phyloP scores from a whole-genome alignment of 2,329 filamentous ascomycete species.

The Diplodia seriata region DNA sequence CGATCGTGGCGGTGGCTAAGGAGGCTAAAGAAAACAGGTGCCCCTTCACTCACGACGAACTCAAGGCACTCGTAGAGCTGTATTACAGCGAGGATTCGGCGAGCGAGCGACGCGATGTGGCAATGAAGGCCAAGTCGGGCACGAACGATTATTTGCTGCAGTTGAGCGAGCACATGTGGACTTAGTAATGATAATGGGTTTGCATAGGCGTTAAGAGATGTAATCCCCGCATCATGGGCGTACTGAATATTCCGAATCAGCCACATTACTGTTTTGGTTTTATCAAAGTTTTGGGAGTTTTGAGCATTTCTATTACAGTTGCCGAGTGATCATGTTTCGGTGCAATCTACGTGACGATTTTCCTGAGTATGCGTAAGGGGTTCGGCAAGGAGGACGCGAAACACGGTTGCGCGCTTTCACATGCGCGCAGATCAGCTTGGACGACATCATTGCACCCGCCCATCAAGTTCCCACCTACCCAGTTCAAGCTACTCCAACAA shows the following conservation, averaged over 20 bases:
- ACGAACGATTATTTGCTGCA: slow-evolving; percentile 74
- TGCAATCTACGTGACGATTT: not conserved
- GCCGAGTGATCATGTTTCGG: not conserved
- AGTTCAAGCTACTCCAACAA: not conserved
- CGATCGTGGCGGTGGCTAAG: slow-evolving; percentile 68
- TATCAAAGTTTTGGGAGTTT: not conserved
- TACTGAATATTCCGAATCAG: slow-evolving; percentile 4
- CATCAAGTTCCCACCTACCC: not conserved
- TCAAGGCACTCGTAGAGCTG: slow-evolving; percentile 53
- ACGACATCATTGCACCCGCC: slow-evolving; percentile 10
- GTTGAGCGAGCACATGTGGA: slow-evolving; percentile 75
- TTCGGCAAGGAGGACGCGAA: not conserved
- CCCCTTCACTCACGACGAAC: slow-evolving; percentile 48
- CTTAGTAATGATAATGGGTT: slow-evolving; percentile 18
- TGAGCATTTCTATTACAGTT: not conserved
- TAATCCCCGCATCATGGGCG: not conserved
- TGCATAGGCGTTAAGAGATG: not conserved
- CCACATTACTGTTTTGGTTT: not conserved
- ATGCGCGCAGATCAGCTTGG: slow-evolving; percentile 13
- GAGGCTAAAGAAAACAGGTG: slow-evolving; percentile 46
- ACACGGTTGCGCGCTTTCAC: slow-evolving; percentile 21
- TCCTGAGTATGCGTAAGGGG: not conserved
- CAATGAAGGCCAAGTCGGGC: slow-evolving; percentile 69
- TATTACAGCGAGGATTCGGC: slow-evolving; percentile 59
- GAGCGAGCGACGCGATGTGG: slow-evolving; percentile 72